Evolutionary conservation across 176 grass and related monocot species (phyloP), one percentile per base, ranked within the genome.

Genomic region (Musa acuminata): DNA sequence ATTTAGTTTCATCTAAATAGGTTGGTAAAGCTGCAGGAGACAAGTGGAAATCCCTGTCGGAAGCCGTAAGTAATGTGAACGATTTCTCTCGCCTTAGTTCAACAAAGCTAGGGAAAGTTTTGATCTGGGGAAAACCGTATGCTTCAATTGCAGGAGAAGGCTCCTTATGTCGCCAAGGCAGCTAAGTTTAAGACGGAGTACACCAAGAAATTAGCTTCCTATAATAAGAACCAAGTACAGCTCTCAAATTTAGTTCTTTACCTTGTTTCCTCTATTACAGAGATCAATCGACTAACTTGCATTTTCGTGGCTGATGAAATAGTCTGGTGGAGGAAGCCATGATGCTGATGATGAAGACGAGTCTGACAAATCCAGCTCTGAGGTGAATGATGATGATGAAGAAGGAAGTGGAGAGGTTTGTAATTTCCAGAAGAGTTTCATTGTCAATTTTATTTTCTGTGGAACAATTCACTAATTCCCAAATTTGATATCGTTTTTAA

Each of bases 331-430:
- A 69, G 27, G 76, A 0, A 60, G 74, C 13, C 87, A 87, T 81
- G 82, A 84, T 70, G 80, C 84, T 52, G 94, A 88, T 0, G 94
- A 90, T 0, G 90, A 93, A 1, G 94, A 93, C 51, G 92, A 96
- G 19, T 96, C 92, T 9, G 92, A 96, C 84, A 96, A 96, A 80
- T 96, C 92, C 12, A 92, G 92, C 74, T 96, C 92, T 0, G 92
- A 96, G 80, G 77, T 96, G 1, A 87, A 92, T 54, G 91, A 96
- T 1, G 93, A 96, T 1, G 92, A 97, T 0, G 94, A 91, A 52
- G 94, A 87, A 49, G 77, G 67, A 64, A 92, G 91, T 5, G 94
- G 91, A 1, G 94, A 92, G 85, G 92, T 96, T 17, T 13, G 17
- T 9, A 11, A 57, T 35, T 22, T 24, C 11, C 22, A 9, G 12